phyloP scores from a whole-genome alignment of 495 filamentous ascomycete genomes.

The Hypoxylon intermedium region DNA sequence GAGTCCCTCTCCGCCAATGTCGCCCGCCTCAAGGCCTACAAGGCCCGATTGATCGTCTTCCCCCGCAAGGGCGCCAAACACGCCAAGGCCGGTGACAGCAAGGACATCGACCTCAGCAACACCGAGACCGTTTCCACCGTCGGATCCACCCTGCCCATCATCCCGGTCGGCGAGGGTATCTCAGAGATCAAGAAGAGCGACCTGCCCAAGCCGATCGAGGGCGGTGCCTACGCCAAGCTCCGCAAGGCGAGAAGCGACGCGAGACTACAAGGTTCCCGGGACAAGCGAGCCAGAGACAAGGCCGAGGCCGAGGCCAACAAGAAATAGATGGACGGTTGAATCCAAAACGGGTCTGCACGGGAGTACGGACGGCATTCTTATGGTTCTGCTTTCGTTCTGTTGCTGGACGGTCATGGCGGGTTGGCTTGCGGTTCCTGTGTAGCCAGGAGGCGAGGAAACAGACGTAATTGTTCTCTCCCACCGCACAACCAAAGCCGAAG shows the following conservation, averaged over 20 bases:
- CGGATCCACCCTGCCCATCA: slow-evolving; percentile 70
- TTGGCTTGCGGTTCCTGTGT: slow-evolving; percentile 41
- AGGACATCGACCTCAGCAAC: slow-evolving; percentile 81
- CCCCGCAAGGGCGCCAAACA: slow-evolving; percentile 88
- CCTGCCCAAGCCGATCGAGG: slow-evolving; percentile 77
- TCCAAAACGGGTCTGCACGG: slow-evolving; percentile 39
- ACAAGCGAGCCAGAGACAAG: slow-evolving; percentile 94
- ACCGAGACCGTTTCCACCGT: slow-evolving; percentile 71
- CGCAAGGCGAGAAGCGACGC: slow-evolving; percentile 86
- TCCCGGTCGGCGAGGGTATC: slow-evolving; percentile 66
- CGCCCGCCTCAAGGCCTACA: slow-evolving; percentile 94
- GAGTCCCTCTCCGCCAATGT: slow-evolving; percentile 94
- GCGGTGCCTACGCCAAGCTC: slow-evolving; percentile 80
- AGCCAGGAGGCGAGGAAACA: slow-evolving; percentile 32
- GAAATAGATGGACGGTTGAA: slow-evolving; percentile 73
- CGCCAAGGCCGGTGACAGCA: slow-evolving; percentile 86
- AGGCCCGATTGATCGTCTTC: slow-evolving; percentile 93
- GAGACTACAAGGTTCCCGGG: slow-evolving; percentile 78
- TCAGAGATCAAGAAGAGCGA: slow-evolving; percentile 82
- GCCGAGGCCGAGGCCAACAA: slow-evolving; percentile 82
- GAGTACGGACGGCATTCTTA: slow-evolving; percentile 48
- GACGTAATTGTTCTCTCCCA: slow-evolving; percentile 34
- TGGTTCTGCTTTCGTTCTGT: slow-evolving; percentile 55
- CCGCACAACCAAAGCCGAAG: slow-evolving; percentile 30
- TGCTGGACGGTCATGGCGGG: slow-evolving; percentile 45